Base-by-base conservation (phyloP, 106 monocot genomes). In the Acanthochlamys bracteata region DNA sequence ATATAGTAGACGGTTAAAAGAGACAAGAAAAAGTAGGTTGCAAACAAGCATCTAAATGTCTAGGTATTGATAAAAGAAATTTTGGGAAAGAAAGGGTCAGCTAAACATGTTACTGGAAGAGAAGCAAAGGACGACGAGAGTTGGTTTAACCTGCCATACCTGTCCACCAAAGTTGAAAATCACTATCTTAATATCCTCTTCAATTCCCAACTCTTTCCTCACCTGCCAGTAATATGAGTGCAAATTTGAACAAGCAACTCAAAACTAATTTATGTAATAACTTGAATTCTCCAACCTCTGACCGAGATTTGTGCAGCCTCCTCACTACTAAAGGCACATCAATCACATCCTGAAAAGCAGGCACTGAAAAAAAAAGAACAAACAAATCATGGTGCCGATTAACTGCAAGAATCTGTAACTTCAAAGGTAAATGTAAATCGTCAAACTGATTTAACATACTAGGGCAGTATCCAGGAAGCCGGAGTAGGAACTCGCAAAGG, bases 161-260 rank as follows among this genome's bases (percentile, higher is more conserved):
- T 98, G 96, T 52, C 91, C 91, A 51, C 96, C 96, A 73, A 98
- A 98, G 74, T 98, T 98, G 77, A 98, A 85, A 60, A 98, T 83
- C 12, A 88, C 68, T 60, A 98, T 71, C 74, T 98, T 98, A 40
- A 77, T 80, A 73, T 88, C 78, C 11, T 88, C 68, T 45, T 78
- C 74, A 60, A 98, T 76, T 65, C 85, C 88, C 56, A 88, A 85
- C 61, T 92, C 91, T 75, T 81, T 73, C 62, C 96, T 84, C 53
- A 98, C 91, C 96, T 98, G 67, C 21, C 22, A 84, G 65, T 27
- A 41, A 25, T 21, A 69, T 22, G 13, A 63, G 60, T 41, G 60
- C 11, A 72, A 64, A 15, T 16, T 33, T 19, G 56, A 1, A 0
- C 17, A 13, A 33, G n/a, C n/a, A n/a, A n/a, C n/a, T n/a, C n/a